Conservation (phyloP, 1,284 basidiomycete genomes). For the Mycosarcoma mackinlayi region DNA sequence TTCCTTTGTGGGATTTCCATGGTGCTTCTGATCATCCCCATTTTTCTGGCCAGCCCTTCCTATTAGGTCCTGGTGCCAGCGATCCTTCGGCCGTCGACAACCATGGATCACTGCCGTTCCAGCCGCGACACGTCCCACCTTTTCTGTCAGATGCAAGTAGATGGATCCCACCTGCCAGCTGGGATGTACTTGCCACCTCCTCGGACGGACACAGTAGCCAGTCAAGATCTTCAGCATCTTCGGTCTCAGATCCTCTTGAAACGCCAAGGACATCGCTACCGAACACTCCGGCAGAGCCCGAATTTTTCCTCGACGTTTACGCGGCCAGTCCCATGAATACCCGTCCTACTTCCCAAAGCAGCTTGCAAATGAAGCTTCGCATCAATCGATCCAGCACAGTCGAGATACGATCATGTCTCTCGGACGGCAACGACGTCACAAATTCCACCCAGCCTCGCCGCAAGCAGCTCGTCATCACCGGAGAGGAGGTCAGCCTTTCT, state of each 20-base stretch:
- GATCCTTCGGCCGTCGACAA: constrained; percentile 32
- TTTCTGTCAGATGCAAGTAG: constrained; percentile 12
- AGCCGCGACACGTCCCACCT: constrained; percentile 7
- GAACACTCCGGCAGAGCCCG: not conserved
- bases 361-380: constrained; percentile 5
- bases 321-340: not conserved
- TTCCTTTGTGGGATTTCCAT: not conserved
- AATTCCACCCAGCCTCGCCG: not conserved
- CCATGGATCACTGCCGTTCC: constrained; percentile 1
- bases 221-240: constrained; percentile 12
- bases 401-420: constrained; percentile 9
- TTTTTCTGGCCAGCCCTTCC: constrained; percentile 29
- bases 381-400: constrained; percentile 22
- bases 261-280: constrained; percentile 12
- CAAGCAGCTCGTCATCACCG: constrained; percentile 24
- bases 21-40: not conserved
- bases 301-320: constrained; percentile 15
- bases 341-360: not conserved
- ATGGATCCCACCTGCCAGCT: constrained; percentile 22
- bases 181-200: constrained; percentile 8
- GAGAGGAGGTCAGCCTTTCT: not conserved
- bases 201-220: not conserved
- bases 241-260: constrained; percentile 14
- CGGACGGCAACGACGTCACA: not conserved
- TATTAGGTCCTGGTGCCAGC: constrained; percentile 15